Base-by-base conservation (phyloP, 2,329 filamentous ascomycete species). In the Chaetomiaceae sp. region DNA sequence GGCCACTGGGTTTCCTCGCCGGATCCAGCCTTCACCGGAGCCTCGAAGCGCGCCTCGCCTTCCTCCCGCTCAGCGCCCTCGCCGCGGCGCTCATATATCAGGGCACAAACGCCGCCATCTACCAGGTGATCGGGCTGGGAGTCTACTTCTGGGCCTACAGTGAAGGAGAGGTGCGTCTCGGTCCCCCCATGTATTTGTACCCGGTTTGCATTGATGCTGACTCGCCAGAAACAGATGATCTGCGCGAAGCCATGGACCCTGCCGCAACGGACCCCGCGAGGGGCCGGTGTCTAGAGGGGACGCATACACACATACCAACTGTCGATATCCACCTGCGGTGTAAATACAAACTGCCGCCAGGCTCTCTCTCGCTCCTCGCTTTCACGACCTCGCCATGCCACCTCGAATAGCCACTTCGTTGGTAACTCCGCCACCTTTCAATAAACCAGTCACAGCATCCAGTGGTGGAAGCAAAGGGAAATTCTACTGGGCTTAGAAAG, bases 61-160 rank as follows among this genome's bases (percentile, higher is more conserved):
- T 95, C 48, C 81, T 96, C 50, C 93, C 93, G 3, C 72, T 97
- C 55, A 83, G 83, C 39, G 82, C 86, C 8, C 74, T 97, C 37
- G 75, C 84, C 17, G 83, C 88, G 5, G 76, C 85, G 23, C 75
- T 99, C 56, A 74, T 96, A 56, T 99, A 99, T 68, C 93, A 97
- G 69, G 87, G 83, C 52, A 96, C 91, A 23, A 95, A 99, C 66
- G 78, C 92, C 3, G 93, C 89, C 4, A 72, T 97, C 46, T 99
- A 97, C 72, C 96, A 97, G 67, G 67, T 95, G 21, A 80, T 96
- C 55, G 92, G 86, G 17, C 84, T 95, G 72, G 76, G 74, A 7
- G 85, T 93, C 13, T 99, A 97, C 70, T 96, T 97, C 63, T 96
- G 91, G 91, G 93, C 89, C 1, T 97, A 95, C 64, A 93, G 86